Percentiles rank a stretch among this genome's conserved stretches.
These are phyloP conservation scores for Corynascus novoguineensis DNA, from an alignment of 495 filamentous ascomycete genomes.

Conservation along the genomic window DNA sequence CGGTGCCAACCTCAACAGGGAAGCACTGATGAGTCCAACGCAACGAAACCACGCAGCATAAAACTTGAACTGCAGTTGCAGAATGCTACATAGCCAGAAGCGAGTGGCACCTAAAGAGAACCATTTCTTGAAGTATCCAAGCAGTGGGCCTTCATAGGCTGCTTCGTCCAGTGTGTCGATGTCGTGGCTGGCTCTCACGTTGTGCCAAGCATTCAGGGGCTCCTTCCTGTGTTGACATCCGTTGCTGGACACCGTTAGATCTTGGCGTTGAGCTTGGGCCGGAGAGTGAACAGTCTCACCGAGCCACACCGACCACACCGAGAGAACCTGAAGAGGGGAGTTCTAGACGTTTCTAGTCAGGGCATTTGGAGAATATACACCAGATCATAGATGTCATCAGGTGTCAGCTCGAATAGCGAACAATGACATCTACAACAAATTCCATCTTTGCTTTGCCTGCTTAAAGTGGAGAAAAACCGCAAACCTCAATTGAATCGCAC, in stretches of 20 bases:
- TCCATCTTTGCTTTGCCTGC: too few species aligned
- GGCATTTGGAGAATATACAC: too few species aligned
- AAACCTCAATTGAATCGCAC: too few species aligned
- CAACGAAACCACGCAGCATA: neutral
- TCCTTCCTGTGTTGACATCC: neutral
- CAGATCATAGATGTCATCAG: too few species aligned
- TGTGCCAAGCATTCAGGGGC: conserved; percentile 1
- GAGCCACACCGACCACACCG: conserved; percentile 6
- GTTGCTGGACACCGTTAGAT: neutral
- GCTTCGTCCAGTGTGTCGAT: neutral
- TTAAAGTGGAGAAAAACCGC: too few species aligned
- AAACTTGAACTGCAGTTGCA: neutral
- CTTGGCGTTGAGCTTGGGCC: conserved; percentile 5
- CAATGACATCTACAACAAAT: too few species aligned
- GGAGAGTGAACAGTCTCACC: conserved; percentile 8
- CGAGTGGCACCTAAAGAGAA: neutral
- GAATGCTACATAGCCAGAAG: neutral
- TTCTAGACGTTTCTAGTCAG: conserved; percentile 21
- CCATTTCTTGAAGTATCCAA: neutral
- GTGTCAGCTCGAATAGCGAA: too few species aligned
- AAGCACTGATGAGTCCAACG: neutral
- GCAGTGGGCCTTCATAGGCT: neutral
- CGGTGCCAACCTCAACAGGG: conserved; percentile 1
- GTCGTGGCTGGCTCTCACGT: neutral
- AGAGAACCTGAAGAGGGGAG: neutral